Conservation (phyloP, 768 basidiomycete species). For the Boletus vinaceobasis region DNA sequence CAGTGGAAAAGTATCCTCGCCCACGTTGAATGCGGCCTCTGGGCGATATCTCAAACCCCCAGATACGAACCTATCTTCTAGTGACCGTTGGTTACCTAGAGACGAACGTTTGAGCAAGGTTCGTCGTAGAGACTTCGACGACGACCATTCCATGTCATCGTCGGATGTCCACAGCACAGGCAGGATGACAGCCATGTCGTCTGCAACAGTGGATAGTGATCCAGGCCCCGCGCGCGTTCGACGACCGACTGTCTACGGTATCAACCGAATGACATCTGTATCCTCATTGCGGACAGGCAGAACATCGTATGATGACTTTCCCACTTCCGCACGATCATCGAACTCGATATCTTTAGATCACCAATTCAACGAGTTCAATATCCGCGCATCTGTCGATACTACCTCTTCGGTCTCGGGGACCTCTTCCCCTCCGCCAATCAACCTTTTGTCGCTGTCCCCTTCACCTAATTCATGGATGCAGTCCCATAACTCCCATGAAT, state of each 20-base stretch:
- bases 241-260: slow-evolving; percentile 58
- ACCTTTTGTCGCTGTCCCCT: slow-evolving; percentile 69
- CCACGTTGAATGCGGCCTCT: slow-evolving; percentile 59
- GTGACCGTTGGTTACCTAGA: slow-evolving; percentile 46
- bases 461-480: slow-evolving; percentile 56
- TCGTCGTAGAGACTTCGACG: slow-evolving; percentile 79
- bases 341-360: slow-evolving; percentile 77
- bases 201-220: slow-evolving; percentile 82
- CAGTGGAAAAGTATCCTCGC: slow-evolving; percentile 38
- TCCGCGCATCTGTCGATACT: slow-evolving; percentile 65
- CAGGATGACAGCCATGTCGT: slow-evolving; percentile 75
- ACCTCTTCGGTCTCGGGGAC: slow-evolving; percentile 56
- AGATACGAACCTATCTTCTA: slow-evolving; percentile 33
- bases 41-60: slow-evolving; percentile 48
- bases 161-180: slow-evolving; percentile 77
- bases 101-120: slow-evolving; percentile 72
- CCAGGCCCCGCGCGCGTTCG: slow-evolving; percentile 72
- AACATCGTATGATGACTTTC: slow-evolving; percentile 70
- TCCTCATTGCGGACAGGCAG: slow-evolving; percentile 58
- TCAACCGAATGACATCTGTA: slow-evolving; percentile 73
- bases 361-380: slow-evolving; percentile 72
- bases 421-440: slow-evolving; percentile 74
- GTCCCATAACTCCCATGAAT: slow-evolving; percentile 40
- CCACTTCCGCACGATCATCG: slow-evolving; percentile 71
- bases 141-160: slow-evolving; percentile 89